Base-by-base conservation (phyloP, 768 basidiomycete species). In the Gelatoporia subvermispora region DNA sequence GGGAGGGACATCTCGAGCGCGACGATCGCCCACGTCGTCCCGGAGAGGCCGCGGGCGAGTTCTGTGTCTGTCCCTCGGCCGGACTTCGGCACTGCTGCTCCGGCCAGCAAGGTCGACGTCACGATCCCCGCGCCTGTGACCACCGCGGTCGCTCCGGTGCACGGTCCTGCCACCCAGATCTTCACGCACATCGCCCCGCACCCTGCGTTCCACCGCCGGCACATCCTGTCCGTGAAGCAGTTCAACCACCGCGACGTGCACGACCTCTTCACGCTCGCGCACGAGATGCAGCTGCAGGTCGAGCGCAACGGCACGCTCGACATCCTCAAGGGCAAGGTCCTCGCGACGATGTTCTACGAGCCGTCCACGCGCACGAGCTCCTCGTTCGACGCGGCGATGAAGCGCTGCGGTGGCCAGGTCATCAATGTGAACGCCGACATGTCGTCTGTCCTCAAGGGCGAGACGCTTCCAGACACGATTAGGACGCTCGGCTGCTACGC, bases 381-480 rank as follows among this genome's bases (percentile, higher is more conserved):
- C 3, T 97, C 95, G 8, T 99, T 99, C 60, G 95, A 99, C 63
- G 87, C 95, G 2, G 96, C 96, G 10, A 99, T 98, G 96, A 95
- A 96, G 67, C 82, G 96, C 43, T 93, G 93, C 60, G 96, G 96
- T 22, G 96, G 96, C 17, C 83, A 94, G 60, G 95, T 97, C 35
- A 84, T 96, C n/a, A 78, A 86, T 48, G 78, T 97, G 48, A 78
- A 78, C 36, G 79, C 80, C 2, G 89, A 92, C 45, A 75, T 77
- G 2, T 94, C 93, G 3, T 96, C 93, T 0, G 91, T 96, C 38
- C 73, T 77, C 56, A 99, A 98, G 71, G 96, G 96, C 34, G 96
- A 99, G 72, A 85, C 82, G 0, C 70, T 99, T 36, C 81, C 90
- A 17, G 96, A 98, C 64, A 98, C 95, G 0, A 77, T 99, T 58